Evolutionary conservation across 1,139 yeast species (phyloP).

Genomic region (Groenewaldozyma sp.): DNA sequence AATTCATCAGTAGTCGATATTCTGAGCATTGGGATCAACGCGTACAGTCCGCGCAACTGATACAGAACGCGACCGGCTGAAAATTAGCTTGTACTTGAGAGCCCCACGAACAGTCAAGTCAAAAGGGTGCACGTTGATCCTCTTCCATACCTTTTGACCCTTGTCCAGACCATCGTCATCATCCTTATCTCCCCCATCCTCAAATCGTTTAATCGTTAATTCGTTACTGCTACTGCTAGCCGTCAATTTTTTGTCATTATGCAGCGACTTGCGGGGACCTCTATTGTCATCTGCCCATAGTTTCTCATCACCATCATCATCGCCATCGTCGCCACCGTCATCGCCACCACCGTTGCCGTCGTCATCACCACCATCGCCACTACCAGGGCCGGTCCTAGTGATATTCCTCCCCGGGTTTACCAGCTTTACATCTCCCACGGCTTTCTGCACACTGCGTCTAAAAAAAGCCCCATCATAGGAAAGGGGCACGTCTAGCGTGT

Average conservation of each 20-base stretch:
- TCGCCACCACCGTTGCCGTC: slow-evolving; percentile 20
- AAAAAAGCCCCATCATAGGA: slow-evolving; percentile 73
- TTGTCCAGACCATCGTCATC: slow-evolving; percentile 17
- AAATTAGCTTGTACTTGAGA: slow-evolving; percentile 65
- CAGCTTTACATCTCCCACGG: slow-evolving; percentile 63
- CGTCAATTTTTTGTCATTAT: too few relatives aligned
- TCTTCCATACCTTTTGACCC: slow-evolving; percentile 59
- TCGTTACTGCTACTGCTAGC: too few relatives aligned
- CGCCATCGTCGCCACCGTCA: slow-evolving; percentile 12
- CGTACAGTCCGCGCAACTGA: slow-evolving; percentile 34
- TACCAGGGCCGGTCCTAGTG: slow-evolving; percentile 34
- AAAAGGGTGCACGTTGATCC: slow-evolving; percentile 70
- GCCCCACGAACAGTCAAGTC: slow-evolving; percentile 80
- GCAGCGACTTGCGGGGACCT: neutral
- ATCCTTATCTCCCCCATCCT: slow-evolving; percentile 5
- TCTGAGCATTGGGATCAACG: slow-evolving; percentile 41
- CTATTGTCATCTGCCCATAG: slow-evolving; percentile 7
- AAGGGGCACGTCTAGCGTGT: slow-evolving; percentile 60
- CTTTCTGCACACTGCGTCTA: slow-evolving; percentile 44
- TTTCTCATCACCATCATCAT: slow-evolving; percentile 16
- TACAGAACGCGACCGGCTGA: slow-evolving; percentile 30
- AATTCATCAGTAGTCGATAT: too few relatives aligned
- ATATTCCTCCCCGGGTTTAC: slow-evolving; percentile 64
- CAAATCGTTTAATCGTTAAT: too few relatives aligned
- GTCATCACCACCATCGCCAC: slow-evolving; percentile 13